These are phyloP conservation scores for Dicorynia guianensis DNA, from an alignment of 306 rosid species.

Conservation along the genomic window DNA sequence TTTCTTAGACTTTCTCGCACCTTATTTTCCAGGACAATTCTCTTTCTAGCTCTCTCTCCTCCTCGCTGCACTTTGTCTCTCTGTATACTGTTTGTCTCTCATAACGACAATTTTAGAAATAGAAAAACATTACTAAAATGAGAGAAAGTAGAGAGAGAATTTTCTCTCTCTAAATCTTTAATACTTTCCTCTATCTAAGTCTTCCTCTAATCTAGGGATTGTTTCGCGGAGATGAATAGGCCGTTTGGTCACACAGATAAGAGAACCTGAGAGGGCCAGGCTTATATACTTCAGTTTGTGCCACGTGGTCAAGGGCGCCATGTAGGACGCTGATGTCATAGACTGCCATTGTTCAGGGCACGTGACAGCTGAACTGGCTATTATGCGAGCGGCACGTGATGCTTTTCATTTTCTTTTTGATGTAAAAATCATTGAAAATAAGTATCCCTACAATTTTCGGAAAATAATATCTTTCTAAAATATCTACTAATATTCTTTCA, in stretches of 20 bases:
- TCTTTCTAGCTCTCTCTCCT: constrained; percentile 2
- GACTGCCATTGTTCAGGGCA: constrained; percentile 8
- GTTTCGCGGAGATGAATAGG: constrained; percentile 52
- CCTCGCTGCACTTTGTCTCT: not conserved
- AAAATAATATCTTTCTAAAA: too few species aligned
- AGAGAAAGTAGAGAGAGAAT: not conserved
- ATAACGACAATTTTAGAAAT: constrained; percentile 25
- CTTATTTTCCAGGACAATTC: constrained; percentile 29
- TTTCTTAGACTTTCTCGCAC: constrained; percentile 12
- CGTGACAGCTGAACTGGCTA: too few species aligned
- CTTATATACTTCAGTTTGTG: constrained; percentile 21
- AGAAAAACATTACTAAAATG: not conserved
- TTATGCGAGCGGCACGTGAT: too few species aligned
- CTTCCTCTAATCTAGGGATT: not conserved
- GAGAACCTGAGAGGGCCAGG: constrained; percentile 23
- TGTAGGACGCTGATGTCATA: constrained; percentile 45
- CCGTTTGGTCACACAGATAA: constrained; percentile 45
- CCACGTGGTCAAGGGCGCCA: constrained; percentile 58
- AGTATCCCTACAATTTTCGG: too few species aligned
- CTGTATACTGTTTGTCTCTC: not conserved
- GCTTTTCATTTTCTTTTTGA: too few species aligned
- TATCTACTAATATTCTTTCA: too few species aligned
- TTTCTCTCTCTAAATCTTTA: constrained; percentile 44
- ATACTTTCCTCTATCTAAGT: constrained; percentile 1
- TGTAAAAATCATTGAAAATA: too few species aligned